A percentile compares a stretch with the other conserved stretches of the same genome.
These are phyloP conservation scores for Metarhizium rileyi DNA, from an alignment of 2,329 filamentous ascomycete species.

Conservation along the genomic window DNA sequence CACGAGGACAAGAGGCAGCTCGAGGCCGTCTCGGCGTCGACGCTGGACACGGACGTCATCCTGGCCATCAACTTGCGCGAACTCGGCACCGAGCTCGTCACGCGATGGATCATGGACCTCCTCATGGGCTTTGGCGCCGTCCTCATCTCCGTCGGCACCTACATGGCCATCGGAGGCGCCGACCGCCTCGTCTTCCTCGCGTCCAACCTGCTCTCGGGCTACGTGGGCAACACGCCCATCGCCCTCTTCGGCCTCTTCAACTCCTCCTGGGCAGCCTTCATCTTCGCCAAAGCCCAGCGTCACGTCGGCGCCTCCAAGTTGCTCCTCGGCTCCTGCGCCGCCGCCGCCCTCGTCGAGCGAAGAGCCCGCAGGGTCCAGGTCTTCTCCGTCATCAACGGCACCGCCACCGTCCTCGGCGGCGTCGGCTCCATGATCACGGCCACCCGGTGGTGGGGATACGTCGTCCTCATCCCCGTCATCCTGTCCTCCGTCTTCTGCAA, in stretches of 20 bases:
- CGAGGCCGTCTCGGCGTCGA: conserved; percentile 1
- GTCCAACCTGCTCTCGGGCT: conserved; percentile 45
- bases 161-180: conserved; percentile 42
- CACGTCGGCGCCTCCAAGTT: conserved; percentile 22
- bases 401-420: conserved; percentile 36
- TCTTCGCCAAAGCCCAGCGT: conserved; percentile 29
- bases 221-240: conserved; percentile 41
- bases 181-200: conserved; percentile 30
- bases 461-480: conserved; percentile 41
- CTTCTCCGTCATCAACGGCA: conserved; percentile 34
- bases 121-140: conserved; percentile 39
- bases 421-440: conserved; percentile 40
- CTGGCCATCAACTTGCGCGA: conserved; percentile 38
- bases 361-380: conserved; percentile 32
- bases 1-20: conserved; percentile 11
- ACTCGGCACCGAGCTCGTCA: conserved; percentile 38
- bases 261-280: conserved; percentile 34
- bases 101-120: conserved; percentile 40
- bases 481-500: conserved; percentile 35
- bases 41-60: conserved; percentile 23
- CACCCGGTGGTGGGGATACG: conserved; percentile 42
- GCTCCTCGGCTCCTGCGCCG: conserved; percentile 15
- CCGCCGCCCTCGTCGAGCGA: conserved; percentile 21
- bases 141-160: conserved; percentile 40
- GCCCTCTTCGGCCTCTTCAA: conserved; percentile 40